A percentile compares a stretch with the other conserved stretches of the same genome.
Evolutionary conservation across 495 filamentous ascomycete species (phyloP).

Genomic region (Trichoderma erinaceum): DNA sequence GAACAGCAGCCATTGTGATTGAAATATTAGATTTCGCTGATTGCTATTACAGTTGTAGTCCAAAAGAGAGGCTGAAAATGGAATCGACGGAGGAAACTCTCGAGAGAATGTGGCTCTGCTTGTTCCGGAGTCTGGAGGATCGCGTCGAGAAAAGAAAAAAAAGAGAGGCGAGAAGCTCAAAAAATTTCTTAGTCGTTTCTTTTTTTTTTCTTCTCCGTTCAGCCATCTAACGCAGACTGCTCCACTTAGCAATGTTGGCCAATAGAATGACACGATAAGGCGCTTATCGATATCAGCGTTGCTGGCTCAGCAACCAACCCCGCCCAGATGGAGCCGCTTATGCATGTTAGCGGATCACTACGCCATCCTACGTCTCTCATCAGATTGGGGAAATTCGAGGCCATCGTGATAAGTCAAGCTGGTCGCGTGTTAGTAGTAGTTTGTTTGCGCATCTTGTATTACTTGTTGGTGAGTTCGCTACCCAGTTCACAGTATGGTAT

Average conservation of each 20-base stretch:
- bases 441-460: no score
- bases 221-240: background rate
- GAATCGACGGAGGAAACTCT: background rate
- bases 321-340: background rate
- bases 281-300: constrained; percentile 3
- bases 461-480: no score
- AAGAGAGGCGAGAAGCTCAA: constrained; percentile 13
- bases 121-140: constrained; percentile 5
- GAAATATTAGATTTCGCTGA: background rate
- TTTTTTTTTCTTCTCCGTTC: constrained; percentile 13
- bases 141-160: constrained; percentile 10
- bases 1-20: constrained; percentile 42
- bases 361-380: background rate
- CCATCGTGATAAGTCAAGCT: no score
- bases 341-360: background rate
- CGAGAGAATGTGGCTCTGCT: constrained; percentile 12
- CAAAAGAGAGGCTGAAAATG: background rate
- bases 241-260: background rate
- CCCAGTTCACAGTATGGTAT: no score
- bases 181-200: constrained; percentile 7
- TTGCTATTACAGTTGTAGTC: background rate
- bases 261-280: constrained; percentile 11
- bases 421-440: no score
- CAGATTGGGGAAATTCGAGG: background rate
- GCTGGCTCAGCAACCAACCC: constrained; percentile 11